Base-by-base conservation (phyloP, 768 basidiomycete species). In the Kwoniella botswanensis region DNA sequence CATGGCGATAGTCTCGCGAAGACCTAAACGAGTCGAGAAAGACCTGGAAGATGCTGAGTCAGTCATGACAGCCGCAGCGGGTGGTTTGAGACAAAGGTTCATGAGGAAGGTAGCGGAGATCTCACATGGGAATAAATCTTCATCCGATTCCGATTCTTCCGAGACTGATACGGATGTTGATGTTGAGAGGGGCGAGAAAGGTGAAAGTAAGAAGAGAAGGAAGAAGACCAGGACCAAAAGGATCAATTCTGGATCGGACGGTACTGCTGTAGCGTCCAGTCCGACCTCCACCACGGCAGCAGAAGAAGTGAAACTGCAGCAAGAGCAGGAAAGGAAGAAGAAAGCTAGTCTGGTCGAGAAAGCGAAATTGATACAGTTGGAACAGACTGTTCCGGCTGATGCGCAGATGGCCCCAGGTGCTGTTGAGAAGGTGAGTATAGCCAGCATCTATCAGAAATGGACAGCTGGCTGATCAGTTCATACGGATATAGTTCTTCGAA, bases 351-450 rank as follows among this genome's bases (percentile, higher is more conserved):
- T 75, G 70, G 76, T 81, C 18, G 64, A 78, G 29, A 81, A 82
- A 43, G 75, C 80, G 29, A 85, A 73, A 78, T 72, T 63, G 69
- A 71, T 63, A 76, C 82, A 70, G 59, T 83, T 89, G 63, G 93
- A 93, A 82, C 93, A 94, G 82, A 90, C 87, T 76, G 92, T 93
- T 89, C 93, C 93, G 56, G 91, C 92, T 50, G 93, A 94, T 84
- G 93, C 93, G 17, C 90, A 93, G 65, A 84, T 94, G 70, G 87
- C 89, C 2, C 89, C 92, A 78, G 88, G 89, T 71, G 88, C 88
- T 60, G 92, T 91, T 43, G 89, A 90, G n/a, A 89, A 91, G 85
- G 91, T 91, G 59, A 70, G 86, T 81, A 18, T 3, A 17, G 4
- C 7, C 7, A 41, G 42, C 26, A 18, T 43, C 18, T 41, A 57